Base-by-base conservation (phyloP, 2,329 filamentous ascomycete genomes). In the Clarireedia monteithiana region DNA sequence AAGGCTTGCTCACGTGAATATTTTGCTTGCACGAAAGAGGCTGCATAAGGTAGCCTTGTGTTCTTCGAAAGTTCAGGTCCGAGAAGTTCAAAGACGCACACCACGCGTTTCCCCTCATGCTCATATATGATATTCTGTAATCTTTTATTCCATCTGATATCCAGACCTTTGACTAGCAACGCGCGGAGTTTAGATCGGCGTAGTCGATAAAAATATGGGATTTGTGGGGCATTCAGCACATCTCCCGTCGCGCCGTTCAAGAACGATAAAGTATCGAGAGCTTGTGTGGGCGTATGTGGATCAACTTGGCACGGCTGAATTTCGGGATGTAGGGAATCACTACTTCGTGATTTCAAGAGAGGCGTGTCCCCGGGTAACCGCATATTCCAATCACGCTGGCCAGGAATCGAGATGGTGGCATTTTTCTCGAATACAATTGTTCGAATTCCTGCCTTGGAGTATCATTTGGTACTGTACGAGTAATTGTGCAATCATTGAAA, bases 1-100 rank as follows among this genome's bases (percentile, higher is more conserved):
- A 72, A 67, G 2, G 75, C 76, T 60, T 73, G 71, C 24, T 76
- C 72, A 3, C 63, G 65, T 26, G 71, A 67, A 59, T 72, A 77
- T 47, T 62, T 70, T 5, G 69, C 66, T 50, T 75, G 73, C 14
- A 76, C 68, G 55, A 77, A 76, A 1, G 74, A 75, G 7, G 75
- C 73, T 3, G 69, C 72, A 52, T 75, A 72, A 2, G 74, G 73
- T 6, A 79, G 65, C 23, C 63, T 66, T 58, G 69, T 71, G 27
- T 74, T 68, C 26, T 64, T 57, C 2, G 68, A 67, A 1, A 45
- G 40, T 50, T 67, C 58, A 4, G 66, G 51, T 5, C 67, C 69
- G 3, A 74, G 59, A 4, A 74, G 63, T 30, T 63, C 65, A 50
- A 71, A 73, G 12, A 63, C 48, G 7, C 66, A 69, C 20, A 64